Base-by-base conservation (phyloP, 2,329 filamentous ascomycete species). In the Daldinia sp. region DNA sequence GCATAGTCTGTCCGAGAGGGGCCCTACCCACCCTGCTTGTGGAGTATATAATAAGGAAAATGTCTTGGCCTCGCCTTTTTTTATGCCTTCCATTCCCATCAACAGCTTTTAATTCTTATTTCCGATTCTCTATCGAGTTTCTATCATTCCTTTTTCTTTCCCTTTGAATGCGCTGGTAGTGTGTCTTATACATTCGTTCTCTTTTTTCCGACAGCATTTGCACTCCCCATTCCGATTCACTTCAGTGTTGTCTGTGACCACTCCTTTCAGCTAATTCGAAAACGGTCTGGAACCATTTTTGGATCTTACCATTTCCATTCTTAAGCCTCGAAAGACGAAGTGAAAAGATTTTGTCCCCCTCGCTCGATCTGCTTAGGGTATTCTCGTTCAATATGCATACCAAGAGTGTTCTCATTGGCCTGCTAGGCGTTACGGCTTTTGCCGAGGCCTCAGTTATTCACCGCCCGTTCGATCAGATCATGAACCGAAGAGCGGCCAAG, bases 261-360 rank as follows among this genome's bases (percentile, higher is more conserved):
- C 80, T 83, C 81, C 78, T 82, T 82, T 80, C 77, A 76, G 76
- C 72, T 77, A 63, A 75, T 78, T 79, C 76, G 74, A 74, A 76
- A 77, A 76, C 80, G 83, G 85, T 86, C 84, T 85, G 85, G 84
- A 80, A 86, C 85, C 84, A 81, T 77, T 78, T 80, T 75, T 74
- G 74, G 72, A 75, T 69, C 68, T 71, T 69, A 68, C 72, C 75
- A 71, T 72, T 72, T 72, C 76, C 75, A 74, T 72, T 72, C 72
- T 73, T 60, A 51, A 26, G 55, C 62, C 73, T 72, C 58, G 61
- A 26, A 63, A 72, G 64, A 48, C 65, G 66, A 55, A 72, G 57
- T 73, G 63, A 63, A 70, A 70, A 67, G 65, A 42, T 53, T 63
- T 63, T 68, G 68, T 58, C 62, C 53, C 53, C 60, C 46, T 66